Percentiles rank a stretch among this genome's conserved stretches.
phyloP scores from a whole-genome alignment of 192 early-diverging fungal genomes.

The Haplosporangium gracile region DNA sequence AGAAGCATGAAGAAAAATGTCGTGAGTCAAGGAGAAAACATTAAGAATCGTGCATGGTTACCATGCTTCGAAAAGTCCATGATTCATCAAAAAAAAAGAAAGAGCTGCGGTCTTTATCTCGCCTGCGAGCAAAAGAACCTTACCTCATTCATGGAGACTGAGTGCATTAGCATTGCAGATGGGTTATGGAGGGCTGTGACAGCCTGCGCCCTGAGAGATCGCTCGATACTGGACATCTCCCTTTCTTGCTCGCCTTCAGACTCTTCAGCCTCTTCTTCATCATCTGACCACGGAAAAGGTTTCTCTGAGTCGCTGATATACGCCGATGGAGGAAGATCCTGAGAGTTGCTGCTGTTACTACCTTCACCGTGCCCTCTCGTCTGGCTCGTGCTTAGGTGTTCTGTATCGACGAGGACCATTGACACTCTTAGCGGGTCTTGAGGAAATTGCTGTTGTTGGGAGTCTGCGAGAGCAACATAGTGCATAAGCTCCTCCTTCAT shows the following conservation, averaged over 20 bases:
- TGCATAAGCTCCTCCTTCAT: neutral
- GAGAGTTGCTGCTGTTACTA: neutral
- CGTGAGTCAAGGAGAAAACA: neutral
- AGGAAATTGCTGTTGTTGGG: neutral
- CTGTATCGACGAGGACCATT: neutral
- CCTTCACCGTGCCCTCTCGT: neutral
- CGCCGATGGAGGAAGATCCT: neutral
- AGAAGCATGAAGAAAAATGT: neutral
- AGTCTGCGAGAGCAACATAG: neutral
- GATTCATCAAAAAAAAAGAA: neutral
- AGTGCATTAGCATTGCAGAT: constrained; percentile 28
- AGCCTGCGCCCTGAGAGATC: constrained; percentile 14
- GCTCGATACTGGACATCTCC: constrained; percentile 1
- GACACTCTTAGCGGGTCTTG: neutral
- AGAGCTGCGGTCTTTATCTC: neutral
- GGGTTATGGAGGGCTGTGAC: constrained; percentile 25
- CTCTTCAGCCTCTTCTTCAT: neutral
- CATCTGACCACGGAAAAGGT: neutral
- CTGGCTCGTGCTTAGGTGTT: neutral
- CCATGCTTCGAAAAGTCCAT: neutral
- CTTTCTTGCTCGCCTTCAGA: neutral
- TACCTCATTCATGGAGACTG: constrained; percentile 54
- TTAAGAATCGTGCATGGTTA: neutral
- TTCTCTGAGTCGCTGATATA: neutral
- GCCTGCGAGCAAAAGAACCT: neutral